Conservation (phyloP, 768 basidiomycete species). For the Cystofilobasidium bisporidii region DNA sequence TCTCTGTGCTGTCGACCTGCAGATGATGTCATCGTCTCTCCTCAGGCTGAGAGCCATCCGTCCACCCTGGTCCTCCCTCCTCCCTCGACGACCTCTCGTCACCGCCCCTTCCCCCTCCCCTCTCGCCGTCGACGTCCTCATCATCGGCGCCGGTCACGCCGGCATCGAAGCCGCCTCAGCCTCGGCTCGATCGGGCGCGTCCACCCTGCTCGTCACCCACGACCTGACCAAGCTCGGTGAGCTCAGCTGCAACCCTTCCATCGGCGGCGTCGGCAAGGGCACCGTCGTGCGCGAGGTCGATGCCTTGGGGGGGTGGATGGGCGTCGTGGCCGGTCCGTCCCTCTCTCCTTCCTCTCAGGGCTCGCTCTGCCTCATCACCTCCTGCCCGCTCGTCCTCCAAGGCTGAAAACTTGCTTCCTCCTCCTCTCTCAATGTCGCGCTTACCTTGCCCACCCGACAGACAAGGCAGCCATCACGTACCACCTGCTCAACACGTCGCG, state of each 20-base stretch:
- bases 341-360: not conserved
- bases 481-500: constrained; percentile 75
- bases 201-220: constrained; percentile 72
- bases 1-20: too few relatives aligned
- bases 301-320: constrained; percentile 80
- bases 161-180: constrained; percentile 87
- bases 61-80: not conserved
- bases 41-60: too few relatives aligned
- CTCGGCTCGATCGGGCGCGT: constrained; percentile 70
- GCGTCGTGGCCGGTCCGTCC: constrained; percentile 60
- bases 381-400: not conserved
- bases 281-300: constrained; percentile 85
- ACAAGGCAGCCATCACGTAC: constrained; percentile 81
- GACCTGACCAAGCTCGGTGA: constrained; percentile 69
- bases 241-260: constrained; percentile 83
- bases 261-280: constrained; percentile 86
- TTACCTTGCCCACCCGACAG: constrained; percentile 41
- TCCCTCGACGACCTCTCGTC: too few relatives aligned
- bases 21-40: too few relatives aligned
- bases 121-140: constrained; percentile 38
- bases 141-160: constrained; percentile 87
- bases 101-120: not conserved
- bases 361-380: too few relatives aligned
- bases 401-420: not conserved
- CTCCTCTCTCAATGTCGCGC: not conserved